These are phyloP conservation scores for Pseudocercospora musae DNA, from an alignment of 2,329 filamentous ascomycete genomes.

Conservation along the genomic window DNA sequence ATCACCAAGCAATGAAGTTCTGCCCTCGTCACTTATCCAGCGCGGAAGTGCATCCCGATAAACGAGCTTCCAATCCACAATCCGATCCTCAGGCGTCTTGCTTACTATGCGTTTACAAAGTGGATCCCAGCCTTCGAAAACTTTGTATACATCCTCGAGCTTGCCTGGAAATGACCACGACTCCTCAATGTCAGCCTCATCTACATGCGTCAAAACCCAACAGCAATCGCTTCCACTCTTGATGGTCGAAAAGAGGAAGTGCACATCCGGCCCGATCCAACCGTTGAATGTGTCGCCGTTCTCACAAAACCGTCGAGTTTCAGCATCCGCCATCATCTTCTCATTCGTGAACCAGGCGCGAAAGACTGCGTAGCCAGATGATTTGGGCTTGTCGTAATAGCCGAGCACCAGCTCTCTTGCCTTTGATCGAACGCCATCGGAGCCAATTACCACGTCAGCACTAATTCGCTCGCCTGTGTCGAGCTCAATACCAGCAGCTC, in stretches of 20 bases:
- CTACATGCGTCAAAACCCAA: not conserved
- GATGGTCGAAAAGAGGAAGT: not conserved
- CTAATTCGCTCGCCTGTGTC: constrained; percentile 26
- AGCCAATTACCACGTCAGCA: constrained; percentile 35
- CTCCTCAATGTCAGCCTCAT: not conserved
- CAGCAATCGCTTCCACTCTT: not conserved
- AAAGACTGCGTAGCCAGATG: constrained; percentile 34
- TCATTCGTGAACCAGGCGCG: constrained; percentile 1
- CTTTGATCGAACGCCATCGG: constrained; percentile 43
- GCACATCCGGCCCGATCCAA: not conserved
- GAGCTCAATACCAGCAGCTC: not conserved
- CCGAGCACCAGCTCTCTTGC: constrained; percentile 37
- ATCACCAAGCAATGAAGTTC: constrained; percentile 60
- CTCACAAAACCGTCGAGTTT: constrained; percentile 42
- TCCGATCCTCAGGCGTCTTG: constrained; percentile 1
- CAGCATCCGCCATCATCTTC: not conserved
- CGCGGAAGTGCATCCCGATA: not conserved
- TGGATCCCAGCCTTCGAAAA: not conserved
- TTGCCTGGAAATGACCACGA: constrained; percentile 1
- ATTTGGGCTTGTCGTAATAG: constrained; percentile 21
- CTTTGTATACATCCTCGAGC: not conserved
- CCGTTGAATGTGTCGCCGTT: not conserved
- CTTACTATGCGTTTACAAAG: not conserved
- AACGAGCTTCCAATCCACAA: constrained; percentile 1
- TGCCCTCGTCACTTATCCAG: constrained; percentile 18